phyloP scores from a whole-genome alignment of 2,329 filamentous ascomycete genomes.

The Hymenoscyphus salicellus region DNA sequence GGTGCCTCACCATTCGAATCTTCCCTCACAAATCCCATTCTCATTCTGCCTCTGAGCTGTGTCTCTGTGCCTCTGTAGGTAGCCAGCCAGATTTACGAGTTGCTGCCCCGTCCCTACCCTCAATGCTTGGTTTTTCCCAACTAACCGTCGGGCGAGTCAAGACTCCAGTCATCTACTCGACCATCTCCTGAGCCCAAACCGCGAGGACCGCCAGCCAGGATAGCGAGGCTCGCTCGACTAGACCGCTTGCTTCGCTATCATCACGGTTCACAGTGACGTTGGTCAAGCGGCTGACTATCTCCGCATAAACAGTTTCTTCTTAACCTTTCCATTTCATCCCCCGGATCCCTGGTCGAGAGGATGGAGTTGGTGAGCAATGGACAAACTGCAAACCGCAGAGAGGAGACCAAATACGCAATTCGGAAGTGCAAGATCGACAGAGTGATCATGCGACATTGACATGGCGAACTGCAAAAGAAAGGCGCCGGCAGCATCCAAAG shows the following conservation, averaged over 20 bases:
- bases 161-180: neutral
- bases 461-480: neutral
- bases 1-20: no score
- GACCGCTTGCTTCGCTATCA: neutral
- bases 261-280: neutral
- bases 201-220: neutral
- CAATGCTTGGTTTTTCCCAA: neutral
- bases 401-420: neutral
- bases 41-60: no score
- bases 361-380: neutral
- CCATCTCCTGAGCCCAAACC: neutral
- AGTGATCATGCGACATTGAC: constrained; percentile 30
- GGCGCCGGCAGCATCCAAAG: neutral
- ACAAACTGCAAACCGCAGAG: neutral
- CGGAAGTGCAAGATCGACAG: constrained; percentile 26
- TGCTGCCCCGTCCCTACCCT: neutral
- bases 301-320: neutral
- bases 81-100: no score
- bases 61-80: no score
- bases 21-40: no score
- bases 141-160: neutral
- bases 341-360: neutral
- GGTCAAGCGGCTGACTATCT: neutral
- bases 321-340: neutral
- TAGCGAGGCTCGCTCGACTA: neutral